phyloP scores from a whole-genome alignment of 2,329 filamentous ascomycete species.

The Aureobasidium sp. region DNA sequence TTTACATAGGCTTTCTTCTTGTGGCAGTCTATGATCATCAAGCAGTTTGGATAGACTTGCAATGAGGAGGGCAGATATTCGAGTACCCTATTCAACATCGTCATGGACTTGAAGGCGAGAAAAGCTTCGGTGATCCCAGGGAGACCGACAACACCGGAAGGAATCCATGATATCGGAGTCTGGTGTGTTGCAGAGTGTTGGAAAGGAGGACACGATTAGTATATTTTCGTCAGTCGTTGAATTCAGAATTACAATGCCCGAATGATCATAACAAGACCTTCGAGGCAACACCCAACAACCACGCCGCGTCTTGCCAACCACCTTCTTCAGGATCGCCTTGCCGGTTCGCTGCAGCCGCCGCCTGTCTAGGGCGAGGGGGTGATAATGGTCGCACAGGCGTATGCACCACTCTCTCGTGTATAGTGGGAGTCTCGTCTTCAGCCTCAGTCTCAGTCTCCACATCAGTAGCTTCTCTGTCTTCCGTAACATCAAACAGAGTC shows the following conservation, averaged over 20 bases:
- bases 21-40: too few relatives aligned
- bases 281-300: constrained; percentile 46
- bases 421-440: constrained; percentile 19
- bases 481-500: constrained; percentile 46
- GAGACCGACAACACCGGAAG: constrained; percentile 24
- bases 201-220: not conserved
- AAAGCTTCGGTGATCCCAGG: constrained; percentile 25
- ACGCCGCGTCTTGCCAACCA: constrained; percentile 51
- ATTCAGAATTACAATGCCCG: not conserved
- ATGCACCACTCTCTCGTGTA: not conserved
- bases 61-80: constrained; percentile 18
- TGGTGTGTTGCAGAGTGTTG: constrained; percentile 23
- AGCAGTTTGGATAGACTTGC: too few relatives aligned
- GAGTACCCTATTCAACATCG: constrained; percentile 30
- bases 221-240: not conserved
- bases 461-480: constrained; percentile 35
- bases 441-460: constrained; percentile 22
- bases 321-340: constrained; percentile 31
- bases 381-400: constrained; percentile 18
- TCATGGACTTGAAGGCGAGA: constrained; percentile 28
- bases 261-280: constrained; percentile 29
- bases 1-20: too few relatives aligned
- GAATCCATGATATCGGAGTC: constrained; percentile 20
- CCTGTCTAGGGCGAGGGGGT: not conserved
- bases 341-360: not conserved